Evolutionary conservation across 257 asterid species (phyloP).

Genomic region (Forsythia viridissima): DNA sequence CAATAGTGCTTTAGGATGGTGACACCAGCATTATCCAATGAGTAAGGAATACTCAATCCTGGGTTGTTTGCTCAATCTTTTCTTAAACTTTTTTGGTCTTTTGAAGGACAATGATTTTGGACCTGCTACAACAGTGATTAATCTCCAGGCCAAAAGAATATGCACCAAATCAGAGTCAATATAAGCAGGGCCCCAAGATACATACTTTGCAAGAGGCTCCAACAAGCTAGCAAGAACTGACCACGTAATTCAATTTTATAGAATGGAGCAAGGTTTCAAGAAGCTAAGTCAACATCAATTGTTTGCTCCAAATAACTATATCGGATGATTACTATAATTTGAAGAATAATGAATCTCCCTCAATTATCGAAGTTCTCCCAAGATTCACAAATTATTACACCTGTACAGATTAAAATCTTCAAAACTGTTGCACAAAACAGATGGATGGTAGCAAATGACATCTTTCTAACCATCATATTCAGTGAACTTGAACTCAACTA

Average conservation of each 20-base stretch:
- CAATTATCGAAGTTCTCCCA: not conserved
- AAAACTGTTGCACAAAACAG: not conserved
- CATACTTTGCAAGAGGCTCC: not conserved
- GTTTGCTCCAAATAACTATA: not conserved
- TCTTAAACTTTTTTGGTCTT: not conserved
- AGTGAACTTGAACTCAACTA: not conserved
- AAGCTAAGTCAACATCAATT: not conserved
- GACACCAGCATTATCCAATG: not conserved
- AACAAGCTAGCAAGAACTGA: not conserved
- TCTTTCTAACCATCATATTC: not conserved
- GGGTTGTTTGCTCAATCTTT: not conserved
- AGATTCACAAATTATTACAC: not conserved
- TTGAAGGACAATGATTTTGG: not conserved
- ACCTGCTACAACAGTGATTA: not conserved
- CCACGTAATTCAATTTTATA: not conserved
- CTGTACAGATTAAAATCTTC: not conserved
- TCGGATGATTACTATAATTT: too few relatives aligned
- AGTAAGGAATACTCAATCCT: not conserved
- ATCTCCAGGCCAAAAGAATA: not conserved
- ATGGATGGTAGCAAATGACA: not conserved
- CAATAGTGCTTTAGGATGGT: not conserved
- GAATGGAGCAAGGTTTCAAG: not conserved
- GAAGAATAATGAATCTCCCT: not conserved
- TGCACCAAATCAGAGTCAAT: not conserved
- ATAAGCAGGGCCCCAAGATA: not conserved